phyloP scores from a whole-genome alignment of 306 rosid genomes.

The Sophora flavescens region DNA sequence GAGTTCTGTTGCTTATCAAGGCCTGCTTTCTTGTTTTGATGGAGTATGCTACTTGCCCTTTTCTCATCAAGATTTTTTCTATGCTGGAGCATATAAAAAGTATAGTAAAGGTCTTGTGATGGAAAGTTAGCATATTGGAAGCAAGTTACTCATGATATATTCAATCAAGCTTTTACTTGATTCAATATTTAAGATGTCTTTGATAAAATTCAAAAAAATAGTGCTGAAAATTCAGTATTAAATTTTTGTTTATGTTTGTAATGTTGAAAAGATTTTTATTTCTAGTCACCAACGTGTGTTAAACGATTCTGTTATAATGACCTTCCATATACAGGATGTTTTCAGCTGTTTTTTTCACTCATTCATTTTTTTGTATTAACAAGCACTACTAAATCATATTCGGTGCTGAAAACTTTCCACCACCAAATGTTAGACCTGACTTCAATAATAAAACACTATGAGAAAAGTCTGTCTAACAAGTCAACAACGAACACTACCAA shows the following conservation, averaged over 20 bases:
- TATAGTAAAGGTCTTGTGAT: background rate
- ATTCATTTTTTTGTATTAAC: background rate
- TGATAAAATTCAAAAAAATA: background rate
- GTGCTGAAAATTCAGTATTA: background rate
- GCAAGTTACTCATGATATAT: slow-evolving; percentile 22
- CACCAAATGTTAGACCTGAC: background rate
- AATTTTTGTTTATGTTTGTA: slow-evolving; percentile 3
- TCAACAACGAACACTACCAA: slow-evolving; percentile 5
- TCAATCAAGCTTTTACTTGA: slow-evolving; percentile 22
- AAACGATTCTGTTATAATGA: background rate
- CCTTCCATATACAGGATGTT: background rate
- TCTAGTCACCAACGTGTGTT: background rate
- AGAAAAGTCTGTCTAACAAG: slow-evolving; percentile 22
- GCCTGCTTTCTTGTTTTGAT: slow-evolving; percentile 66
- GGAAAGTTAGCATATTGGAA: slow-evolving; percentile 11
- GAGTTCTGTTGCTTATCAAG: slow-evolving; percentile 74
- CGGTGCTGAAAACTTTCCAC: slow-evolving; percentile 15
- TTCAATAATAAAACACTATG: slow-evolving; percentile 5
- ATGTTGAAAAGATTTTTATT: background rate
- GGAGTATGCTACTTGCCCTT: slow-evolving; percentile 58
- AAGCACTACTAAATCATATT: background rate
- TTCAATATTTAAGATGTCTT: slow-evolving; percentile 6
- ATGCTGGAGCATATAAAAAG: background rate
- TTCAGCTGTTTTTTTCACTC: background rate
- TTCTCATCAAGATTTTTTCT: slow-evolving; percentile 34